Percentiles rank a stretch among this genome's conserved stretches.
Conservation (phyloP, 2,329 filamentous ascomycete genomes). For the Hypoxylon rubiginosum region DNA sequence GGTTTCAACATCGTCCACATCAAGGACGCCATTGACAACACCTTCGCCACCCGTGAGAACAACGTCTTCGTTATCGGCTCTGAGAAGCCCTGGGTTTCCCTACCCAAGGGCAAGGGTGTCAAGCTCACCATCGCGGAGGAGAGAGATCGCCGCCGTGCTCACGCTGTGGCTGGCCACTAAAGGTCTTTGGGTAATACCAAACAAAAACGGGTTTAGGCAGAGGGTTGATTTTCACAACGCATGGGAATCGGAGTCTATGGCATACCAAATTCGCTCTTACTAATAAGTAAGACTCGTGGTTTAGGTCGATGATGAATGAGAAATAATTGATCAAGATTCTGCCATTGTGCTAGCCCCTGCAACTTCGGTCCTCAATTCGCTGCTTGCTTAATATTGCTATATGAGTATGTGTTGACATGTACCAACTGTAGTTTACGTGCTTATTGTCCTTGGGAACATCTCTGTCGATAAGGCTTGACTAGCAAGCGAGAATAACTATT, state of each 20-base stretch:
- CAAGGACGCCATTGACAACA: constrained; percentile 99
- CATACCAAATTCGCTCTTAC: constrained; percentile 52
- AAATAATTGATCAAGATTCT: constrained; percentile 53
- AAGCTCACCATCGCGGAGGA: constrained; percentile 99
- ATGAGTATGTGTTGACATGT: not conserved
- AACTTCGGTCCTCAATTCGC: not conserved
- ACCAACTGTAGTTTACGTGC: not conserved
- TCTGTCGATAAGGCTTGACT: not conserved
- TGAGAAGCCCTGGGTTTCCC: constrained; percentile 99
- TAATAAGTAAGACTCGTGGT: constrained; percentile 47
- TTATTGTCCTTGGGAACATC: not conserved
- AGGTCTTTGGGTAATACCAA: constrained; percentile 37
- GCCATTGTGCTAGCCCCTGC: not conserved
- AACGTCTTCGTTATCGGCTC: constrained; percentile 99
- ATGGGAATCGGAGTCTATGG: constrained; percentile 55
- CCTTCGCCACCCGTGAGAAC: constrained; percentile 98
- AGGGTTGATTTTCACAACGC: constrained; percentile 51
- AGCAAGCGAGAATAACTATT: too few relatives aligned
- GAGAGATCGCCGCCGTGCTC: constrained; percentile 94
- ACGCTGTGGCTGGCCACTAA: constrained; percentile 66
- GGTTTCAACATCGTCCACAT: constrained; percentile 99
- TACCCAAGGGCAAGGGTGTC: constrained; percentile 99
- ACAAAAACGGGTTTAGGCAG: constrained; percentile 50
- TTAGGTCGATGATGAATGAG: constrained; percentile 53
- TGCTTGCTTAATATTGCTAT: not conserved